A percentile compares a stretch with the other conserved stretches of the same genome.
These are phyloP conservation scores for Exobasidium cylindrosporum DNA, from an alignment of 1,284 basidiomycete species.

Conservation along the genomic window DNA sequence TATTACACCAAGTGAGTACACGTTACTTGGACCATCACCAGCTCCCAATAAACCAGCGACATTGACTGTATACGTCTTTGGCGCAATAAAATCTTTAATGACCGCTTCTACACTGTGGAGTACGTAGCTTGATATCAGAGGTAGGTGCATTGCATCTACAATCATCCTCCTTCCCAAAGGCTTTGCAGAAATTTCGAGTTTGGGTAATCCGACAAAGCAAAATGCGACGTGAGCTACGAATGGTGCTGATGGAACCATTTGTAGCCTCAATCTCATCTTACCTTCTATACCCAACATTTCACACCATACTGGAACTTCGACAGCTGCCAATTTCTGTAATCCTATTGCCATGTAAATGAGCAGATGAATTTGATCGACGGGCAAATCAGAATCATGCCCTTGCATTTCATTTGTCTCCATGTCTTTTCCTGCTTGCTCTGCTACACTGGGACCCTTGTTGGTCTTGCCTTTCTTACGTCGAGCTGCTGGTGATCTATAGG, in stretches of 20 bases:
- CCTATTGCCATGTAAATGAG: constrained; percentile 45
- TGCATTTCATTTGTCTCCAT: neutral
- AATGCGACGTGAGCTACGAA: constrained; percentile 49
- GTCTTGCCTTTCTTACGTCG: constrained; percentile 10
- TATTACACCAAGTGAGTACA: constrained; percentile 42
- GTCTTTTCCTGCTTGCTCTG: neutral
- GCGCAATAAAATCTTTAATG: constrained; percentile 44
- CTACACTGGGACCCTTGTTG: constrained; percentile 16
- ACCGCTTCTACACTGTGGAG: constrained; percentile 41
- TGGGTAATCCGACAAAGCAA: constrained; percentile 40
- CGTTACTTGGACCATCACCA: constrained; percentile 41
- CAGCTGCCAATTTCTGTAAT: constrained; percentile 47
- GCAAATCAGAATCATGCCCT: neutral
- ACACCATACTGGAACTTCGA: constrained; percentile 48
- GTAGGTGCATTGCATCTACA: constrained; percentile 51
- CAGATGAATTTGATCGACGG: constrained; percentile 30
- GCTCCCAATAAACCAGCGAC: constrained; percentile 37
- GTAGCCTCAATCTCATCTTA: constrained; percentile 44
- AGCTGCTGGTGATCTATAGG: constrained; percentile 31
- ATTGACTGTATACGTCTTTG: constrained; percentile 41
- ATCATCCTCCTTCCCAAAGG: constrained; percentile 48
- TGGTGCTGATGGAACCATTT: constrained; percentile 41
- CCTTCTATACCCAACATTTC: constrained; percentile 50
- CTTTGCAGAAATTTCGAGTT: constrained; percentile 47
- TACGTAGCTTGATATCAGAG: constrained; percentile 44